These are phyloP conservation scores for Populus alba DNA, from an alignment of 345 rosid genomes.

Conservation along the genomic window DNA sequence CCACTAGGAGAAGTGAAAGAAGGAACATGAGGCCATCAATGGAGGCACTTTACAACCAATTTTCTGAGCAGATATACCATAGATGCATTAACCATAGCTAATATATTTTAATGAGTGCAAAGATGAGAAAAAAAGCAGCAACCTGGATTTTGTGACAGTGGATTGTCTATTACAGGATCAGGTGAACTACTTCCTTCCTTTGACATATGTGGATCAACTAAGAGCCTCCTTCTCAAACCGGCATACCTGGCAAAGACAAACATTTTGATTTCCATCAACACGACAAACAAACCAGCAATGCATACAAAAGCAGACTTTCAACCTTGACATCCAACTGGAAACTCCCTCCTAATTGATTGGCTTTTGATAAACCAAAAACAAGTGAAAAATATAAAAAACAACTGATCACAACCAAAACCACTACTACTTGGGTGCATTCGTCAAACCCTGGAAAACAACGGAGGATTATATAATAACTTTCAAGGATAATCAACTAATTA, in stretches of 20 bases:
- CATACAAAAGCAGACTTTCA: not conserved
- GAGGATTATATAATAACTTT: not conserved
- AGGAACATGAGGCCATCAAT: not conserved
- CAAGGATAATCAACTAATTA: not conserved
- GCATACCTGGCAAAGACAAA: constrained; percentile 59
- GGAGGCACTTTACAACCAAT: not conserved
- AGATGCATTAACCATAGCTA: not conserved
- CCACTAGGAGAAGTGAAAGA: not conserved
- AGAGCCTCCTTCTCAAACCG: constrained; percentile 66
- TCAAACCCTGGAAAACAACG: not conserved
- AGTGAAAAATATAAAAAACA: not conserved
- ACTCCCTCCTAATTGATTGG: not conserved
- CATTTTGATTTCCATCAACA: not conserved
- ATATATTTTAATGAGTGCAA: too few relatives aligned
- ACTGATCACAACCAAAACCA: not conserved
- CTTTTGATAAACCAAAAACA: not conserved
- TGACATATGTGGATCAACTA: constrained; percentile 69
- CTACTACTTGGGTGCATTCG: not conserved
- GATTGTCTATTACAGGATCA: constrained; percentile 78
- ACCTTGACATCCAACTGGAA: not conserved
- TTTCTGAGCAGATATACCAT: not conserved
- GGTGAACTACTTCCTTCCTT: constrained; percentile 62
- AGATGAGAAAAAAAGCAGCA: constrained; percentile 10
- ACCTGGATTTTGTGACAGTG: constrained; percentile 97
- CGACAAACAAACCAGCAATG: not conserved